These are phyloP conservation scores for Boletus insuetus DNA, from an alignment of 768 basidiomycete species.

Conservation along the genomic window DNA sequence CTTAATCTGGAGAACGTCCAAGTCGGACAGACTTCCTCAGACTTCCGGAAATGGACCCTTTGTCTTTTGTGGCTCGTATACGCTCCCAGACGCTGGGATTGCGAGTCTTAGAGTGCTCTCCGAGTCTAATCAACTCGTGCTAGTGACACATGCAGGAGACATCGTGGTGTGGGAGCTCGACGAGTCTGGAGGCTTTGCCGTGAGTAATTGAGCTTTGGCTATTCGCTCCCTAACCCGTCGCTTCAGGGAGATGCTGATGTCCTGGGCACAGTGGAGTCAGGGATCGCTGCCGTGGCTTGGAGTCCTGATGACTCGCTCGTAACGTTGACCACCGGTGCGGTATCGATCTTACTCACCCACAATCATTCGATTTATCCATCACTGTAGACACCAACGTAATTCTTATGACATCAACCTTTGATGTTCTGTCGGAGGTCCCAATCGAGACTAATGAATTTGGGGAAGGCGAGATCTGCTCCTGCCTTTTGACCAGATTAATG, in stretches of 20 bases:
- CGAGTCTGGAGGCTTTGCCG: constrained; percentile 40
- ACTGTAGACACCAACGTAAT: constrained; percentile 76
- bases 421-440: constrained; percentile 77
- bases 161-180: constrained; percentile 67
- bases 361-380: neutral
- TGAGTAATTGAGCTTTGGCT: constrained; percentile 30
- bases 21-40: constrained; percentile 10
- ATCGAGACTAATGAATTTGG: constrained; percentile 79
- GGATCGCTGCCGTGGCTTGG: constrained; percentile 83
- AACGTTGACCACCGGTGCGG: constrained; percentile 72
- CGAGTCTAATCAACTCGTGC: constrained; percentile 63
- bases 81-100: constrained; percentile 39
- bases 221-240: constrained; percentile 2
- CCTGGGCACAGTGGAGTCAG: constrained; percentile 84
- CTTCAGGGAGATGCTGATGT: constrained; percentile 50
- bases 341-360: neutral
- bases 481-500: constrained; percentile 1
- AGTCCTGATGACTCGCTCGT: constrained; percentile 90
- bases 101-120: constrained; percentile 67
- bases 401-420: constrained; percentile 86
- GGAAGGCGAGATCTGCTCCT: constrained; percentile 52
- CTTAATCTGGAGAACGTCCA: constrained; percentile 50
- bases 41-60: constrained; percentile 6
- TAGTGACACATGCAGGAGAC: constrained; percentile 77
- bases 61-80: constrained; percentile 25